phyloP scores from a whole-genome alignment of 176 grass and related monocot genomes.

The Typha latifolia region DNA sequence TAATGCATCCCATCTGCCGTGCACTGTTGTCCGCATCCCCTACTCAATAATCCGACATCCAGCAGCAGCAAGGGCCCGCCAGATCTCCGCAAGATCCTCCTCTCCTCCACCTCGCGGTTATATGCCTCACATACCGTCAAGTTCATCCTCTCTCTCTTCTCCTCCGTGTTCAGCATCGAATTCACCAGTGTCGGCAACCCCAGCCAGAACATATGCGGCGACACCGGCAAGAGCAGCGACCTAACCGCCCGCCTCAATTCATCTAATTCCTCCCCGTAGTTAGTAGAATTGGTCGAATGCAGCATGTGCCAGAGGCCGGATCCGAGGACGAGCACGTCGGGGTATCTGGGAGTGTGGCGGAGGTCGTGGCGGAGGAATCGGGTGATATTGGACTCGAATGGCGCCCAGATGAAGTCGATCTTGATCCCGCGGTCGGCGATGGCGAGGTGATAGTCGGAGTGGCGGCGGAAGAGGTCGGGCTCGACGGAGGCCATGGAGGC shows the following conservation, averaged over 20 bases:
- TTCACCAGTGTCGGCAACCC: slow-evolving; percentile 27
- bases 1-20: slow-evolving; percentile 44
- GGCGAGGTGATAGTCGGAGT: slow-evolving; percentile 59
- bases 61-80: slow-evolving; percentile 23
- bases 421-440: slow-evolving; percentile 48
- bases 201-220: slow-evolving; percentile 39
- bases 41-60: slow-evolving; percentile 26
- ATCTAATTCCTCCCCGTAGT: slow-evolving; percentile 37
- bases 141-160: slow-evolving; percentile 37
- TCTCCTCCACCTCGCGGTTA: slow-evolving; percentile 2
- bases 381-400: slow-evolving; percentile 76
- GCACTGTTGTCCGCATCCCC: slow-evolving; percentile 23
- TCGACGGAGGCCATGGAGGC: slow-evolving; percentile 42
- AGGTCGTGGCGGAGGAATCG: slow-evolving; percentile 50
- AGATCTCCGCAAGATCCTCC: slow-evolving; percentile 8
- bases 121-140: slow-evolving; percentile 14
- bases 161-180: slow-evolving; percentile 28
- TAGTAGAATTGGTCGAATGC: slow-evolving; percentile 40
- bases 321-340: slow-evolving; percentile 78
- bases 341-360: slow-evolving; percentile 30
- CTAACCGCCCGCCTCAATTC: slow-evolving; percentile 2
- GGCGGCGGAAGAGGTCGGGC: slow-evolving; percentile 76
- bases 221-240: slow-evolving; percentile 17
- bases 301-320: slow-evolving; percentile 98
- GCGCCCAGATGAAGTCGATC: slow-evolving; percentile 88